Percentiles rank a stretch among this genome's conserved stretches.
phyloP scores from a whole-genome alignment of 345 rosid genomes.

The Cochlearia excelsa region DNA sequence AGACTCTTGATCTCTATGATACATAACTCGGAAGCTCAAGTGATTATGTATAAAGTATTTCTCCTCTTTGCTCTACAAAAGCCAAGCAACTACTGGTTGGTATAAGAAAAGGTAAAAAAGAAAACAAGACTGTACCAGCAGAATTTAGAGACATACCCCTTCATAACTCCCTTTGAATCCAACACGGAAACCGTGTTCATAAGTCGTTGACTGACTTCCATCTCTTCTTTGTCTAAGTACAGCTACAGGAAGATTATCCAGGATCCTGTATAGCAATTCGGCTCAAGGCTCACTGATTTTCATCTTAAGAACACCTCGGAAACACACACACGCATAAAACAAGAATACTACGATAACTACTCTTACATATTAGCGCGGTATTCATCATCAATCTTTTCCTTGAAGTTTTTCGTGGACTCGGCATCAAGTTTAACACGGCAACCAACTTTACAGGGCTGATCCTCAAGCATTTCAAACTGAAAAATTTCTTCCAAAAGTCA shows the following conservation, averaged over 20 bases:
- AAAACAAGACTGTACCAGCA: slow-evolving; percentile 15
- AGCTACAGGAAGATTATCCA: slow-evolving; percentile 98
- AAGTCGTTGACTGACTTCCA: slow-evolving; percentile 76
- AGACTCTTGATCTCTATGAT: slow-evolving; percentile 73
- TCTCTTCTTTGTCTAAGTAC: slow-evolving; percentile 91
- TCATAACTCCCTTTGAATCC: slow-evolving; percentile 95
- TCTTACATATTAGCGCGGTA: slow-evolving; percentile 86
- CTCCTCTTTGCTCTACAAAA: slow-evolving; percentile 89
- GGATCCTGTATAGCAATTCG: slow-evolving; percentile 60
- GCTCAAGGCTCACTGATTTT: background rate
- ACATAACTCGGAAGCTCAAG: slow-evolving; percentile 92
- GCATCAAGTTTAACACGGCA: slow-evolving; percentile 60
- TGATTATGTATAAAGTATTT: slow-evolving; percentile 91
- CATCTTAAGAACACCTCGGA: background rate
- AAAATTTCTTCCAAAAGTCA: background rate
- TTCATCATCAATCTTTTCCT: slow-evolving; percentile 92
- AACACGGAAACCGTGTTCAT: slow-evolving; percentile 93
- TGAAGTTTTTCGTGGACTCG: slow-evolving; percentile 75
- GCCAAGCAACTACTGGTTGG: slow-evolving; percentile 17
- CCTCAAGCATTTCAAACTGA: slow-evolving; percentile 92
- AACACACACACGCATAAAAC: slow-evolving; percentile 1
- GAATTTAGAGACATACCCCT: slow-evolving; percentile 54
- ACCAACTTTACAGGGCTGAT: slow-evolving; percentile 73
- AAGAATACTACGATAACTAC: slow-evolving; percentile 26
- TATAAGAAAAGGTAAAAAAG: slow-evolving; percentile 7